These are phyloP conservation scores for Amanita polypyramis DNA, from an alignment of 768 basidiomycete species.

Conservation along the genomic window DNA sequence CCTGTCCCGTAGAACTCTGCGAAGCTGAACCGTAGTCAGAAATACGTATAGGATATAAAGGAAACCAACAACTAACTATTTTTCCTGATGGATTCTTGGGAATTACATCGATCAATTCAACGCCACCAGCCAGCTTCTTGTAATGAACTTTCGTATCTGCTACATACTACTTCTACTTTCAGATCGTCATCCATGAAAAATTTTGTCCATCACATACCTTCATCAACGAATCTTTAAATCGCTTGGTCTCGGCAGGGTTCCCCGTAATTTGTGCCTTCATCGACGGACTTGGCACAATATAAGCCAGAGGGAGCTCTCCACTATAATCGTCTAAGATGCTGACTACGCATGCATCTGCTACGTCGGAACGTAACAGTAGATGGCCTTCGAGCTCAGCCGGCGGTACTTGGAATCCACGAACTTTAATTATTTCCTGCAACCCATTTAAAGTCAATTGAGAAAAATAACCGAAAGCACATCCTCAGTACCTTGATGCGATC, in stretches of 20 bases:
- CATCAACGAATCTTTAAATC: constrained; percentile 34
- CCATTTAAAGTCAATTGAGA: background rate
- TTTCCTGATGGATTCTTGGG: constrained; percentile 71
- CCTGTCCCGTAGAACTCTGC: constrained; percentile 41
- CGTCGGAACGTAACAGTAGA: constrained; percentile 48
- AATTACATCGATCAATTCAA: constrained; percentile 49
- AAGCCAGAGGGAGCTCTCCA: constrained; percentile 66
- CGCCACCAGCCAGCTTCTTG: constrained; percentile 50
- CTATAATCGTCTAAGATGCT: constrained; percentile 64
- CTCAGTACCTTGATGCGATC: constrained; percentile 65
- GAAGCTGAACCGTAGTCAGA: constrained; percentile 21
- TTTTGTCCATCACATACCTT: constrained; percentile 42
- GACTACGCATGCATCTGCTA: constrained; percentile 55
- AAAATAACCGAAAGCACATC: background rate
- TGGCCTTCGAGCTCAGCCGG: constrained; percentile 63
- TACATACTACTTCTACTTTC: constrained; percentile 32
- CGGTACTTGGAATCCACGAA: constrained; percentile 47
- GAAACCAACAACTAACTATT: constrained; percentile 38
- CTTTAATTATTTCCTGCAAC: constrained; percentile 59
- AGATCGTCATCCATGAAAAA: background rate
- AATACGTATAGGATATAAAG: background rate
- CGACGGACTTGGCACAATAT: constrained; percentile 34
- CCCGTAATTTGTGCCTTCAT: constrained; percentile 25
- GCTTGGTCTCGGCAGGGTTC: constrained; percentile 21
- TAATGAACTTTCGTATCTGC: constrained; percentile 46